Evolutionary conservation across 202 grass and related monocot genomes (phyloP).

Genomic region (Musa balbisiana): DNA sequence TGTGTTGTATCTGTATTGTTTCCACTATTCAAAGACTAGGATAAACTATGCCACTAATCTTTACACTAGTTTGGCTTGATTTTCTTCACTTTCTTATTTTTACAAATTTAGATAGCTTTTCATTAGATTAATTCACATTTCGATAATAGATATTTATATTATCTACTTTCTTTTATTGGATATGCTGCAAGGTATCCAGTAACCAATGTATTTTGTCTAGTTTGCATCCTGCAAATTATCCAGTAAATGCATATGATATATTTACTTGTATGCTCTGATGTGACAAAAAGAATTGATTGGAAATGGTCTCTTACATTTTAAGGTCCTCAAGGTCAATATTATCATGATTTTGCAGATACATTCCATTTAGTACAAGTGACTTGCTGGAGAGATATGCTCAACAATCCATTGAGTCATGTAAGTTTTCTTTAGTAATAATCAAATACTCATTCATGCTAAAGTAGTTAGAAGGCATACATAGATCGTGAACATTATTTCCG

Average conservation of each 20-base stretch:
- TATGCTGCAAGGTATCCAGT: background rate
- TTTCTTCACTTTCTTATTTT: too few species aligned
- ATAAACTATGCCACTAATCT: background rate
- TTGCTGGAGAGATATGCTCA: slow-evolving; percentile 68
- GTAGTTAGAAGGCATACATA: slow-evolving; percentile 15
- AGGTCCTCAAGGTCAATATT: background rate
- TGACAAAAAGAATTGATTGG: background rate
- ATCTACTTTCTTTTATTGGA: background rate
- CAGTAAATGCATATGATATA: background rate
- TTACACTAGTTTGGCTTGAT: background rate
- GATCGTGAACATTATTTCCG: background rate
- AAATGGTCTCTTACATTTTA: background rate
- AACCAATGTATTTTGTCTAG: background rate
- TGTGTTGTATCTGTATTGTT: background rate
- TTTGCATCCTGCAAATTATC: background rate
- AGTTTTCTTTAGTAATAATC: background rate
- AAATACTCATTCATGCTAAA: background rate
- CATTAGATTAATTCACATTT: too few species aligned
- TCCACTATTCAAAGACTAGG: background rate
- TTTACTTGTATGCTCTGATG: background rate
- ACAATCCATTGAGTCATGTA: slow-evolving; percentile 77
- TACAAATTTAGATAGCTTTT: too few species aligned
- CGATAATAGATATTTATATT: too few species aligned
- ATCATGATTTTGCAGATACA: slow-evolving; percentile 45
- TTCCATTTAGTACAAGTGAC: slow-evolving; percentile 74